Evolutionary conservation across 2,329 filamentous ascomycete genomes (phyloP).

Genomic region (Hortaea werneckii): DNA sequence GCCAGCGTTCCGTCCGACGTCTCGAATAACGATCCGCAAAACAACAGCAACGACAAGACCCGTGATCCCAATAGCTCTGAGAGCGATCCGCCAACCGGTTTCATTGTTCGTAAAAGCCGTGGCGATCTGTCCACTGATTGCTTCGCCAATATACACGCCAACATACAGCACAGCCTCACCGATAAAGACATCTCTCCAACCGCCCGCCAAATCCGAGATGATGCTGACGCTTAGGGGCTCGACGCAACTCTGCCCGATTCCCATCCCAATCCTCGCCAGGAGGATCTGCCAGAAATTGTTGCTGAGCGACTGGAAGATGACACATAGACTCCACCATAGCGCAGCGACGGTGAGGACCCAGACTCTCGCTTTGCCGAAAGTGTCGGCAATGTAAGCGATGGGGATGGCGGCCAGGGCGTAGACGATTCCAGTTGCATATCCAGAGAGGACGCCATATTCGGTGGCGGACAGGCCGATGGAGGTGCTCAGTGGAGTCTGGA

Average conservation of each 20-base stretch:
- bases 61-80: constrained; percentile 3
- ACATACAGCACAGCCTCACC: constrained; percentile 1
- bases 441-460: constrained; percentile 1
- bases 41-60: constrained; percentile 1
- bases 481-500: background rate
- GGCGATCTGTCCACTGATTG: constrained; percentile 4
- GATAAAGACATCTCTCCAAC: constrained; percentile 2
- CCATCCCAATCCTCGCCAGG: constrained; percentile 3
- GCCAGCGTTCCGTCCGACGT: background rate
- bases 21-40: background rate
- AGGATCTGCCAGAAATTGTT: constrained; percentile 4
- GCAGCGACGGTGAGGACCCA: constrained; percentile 1
- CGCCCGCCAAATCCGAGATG: constrained; percentile 1
- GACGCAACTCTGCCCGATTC: constrained; percentile 3
- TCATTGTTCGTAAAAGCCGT: constrained; percentile 2
- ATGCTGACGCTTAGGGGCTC: constrained; percentile 3
- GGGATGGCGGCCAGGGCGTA: constrained; percentile 2
- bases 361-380: background rate
- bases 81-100: constrained; percentile 1
- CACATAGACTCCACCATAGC: constrained; percentile 3
- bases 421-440: constrained; percentile 4
- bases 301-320: constrained; percentile 2
- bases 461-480: background rate
- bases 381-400: constrained; percentile 4
- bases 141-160: constrained; percentile 4